Percentiles rank a stretch among this genome's conserved stretches.
phyloP scores from a whole-genome alignment of 1,139 yeast genomes.

The Sugiyamaella pinicola region DNA sequence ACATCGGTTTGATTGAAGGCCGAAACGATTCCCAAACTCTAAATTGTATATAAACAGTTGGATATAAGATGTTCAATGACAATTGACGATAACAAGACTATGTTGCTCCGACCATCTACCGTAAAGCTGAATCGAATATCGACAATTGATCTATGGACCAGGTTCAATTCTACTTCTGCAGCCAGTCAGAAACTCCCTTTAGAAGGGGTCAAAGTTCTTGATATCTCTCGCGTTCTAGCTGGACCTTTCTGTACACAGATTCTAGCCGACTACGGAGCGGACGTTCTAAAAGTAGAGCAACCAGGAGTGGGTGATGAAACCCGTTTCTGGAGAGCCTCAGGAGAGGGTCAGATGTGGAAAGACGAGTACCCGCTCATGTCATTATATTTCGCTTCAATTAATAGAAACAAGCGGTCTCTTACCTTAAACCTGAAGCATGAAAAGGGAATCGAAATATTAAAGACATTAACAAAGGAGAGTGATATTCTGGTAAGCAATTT shows the following conservation, averaged over 20 bases:
- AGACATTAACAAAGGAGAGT: conserved; percentile 36
- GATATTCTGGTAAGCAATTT: conserved; percentile 46
- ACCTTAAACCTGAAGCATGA: conserved; percentile 42
- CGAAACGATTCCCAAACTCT: background rate
- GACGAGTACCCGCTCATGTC: conserved; percentile 38
- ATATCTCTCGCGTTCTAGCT: conserved; percentile 46
- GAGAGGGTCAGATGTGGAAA: conserved; percentile 33
- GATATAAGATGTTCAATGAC: background rate
- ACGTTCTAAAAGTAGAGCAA: conserved; percentile 46
- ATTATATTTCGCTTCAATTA: conserved; percentile 44
- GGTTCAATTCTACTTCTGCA: conserved; percentile 1
- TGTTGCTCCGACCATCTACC: background rate
- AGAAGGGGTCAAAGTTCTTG: conserved; percentile 43
- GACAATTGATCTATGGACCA: background rate
- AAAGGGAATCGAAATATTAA: conserved; percentile 41
- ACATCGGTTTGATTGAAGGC: background rate
- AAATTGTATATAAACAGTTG: background rate
- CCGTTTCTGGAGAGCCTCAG: conserved; percentile 48
- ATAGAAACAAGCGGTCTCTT: conserved; percentile 44
- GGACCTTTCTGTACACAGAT: conserved; percentile 48
- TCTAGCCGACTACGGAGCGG: conserved; percentile 47
- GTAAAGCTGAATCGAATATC: background rate
- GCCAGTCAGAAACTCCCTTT: conserved; percentile 23
- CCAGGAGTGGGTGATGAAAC: conserved; percentile 48
- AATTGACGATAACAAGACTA: background rate